A percentile compares a stretch with the other conserved stretches of the same genome.
Conservation (phyloP, 805 yeast species). For the Peterozyma xylosa region DNA sequence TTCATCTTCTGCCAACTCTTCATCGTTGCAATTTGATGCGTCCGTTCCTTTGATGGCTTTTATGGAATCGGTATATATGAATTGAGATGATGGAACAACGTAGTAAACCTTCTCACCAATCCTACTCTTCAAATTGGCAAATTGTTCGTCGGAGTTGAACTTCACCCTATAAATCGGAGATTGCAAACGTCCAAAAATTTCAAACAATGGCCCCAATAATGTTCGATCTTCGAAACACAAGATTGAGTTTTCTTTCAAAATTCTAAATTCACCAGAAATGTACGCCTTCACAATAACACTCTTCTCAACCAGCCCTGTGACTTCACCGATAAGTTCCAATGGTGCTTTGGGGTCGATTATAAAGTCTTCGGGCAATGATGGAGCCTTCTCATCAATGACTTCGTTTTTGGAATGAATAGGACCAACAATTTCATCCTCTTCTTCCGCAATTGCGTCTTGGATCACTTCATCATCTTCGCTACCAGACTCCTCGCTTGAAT, state of each 20-base stretch:
- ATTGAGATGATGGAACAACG: conserved; percentile 76
- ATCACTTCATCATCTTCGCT: conserved; percentile 15
- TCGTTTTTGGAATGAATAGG: conserved; percentile 82
- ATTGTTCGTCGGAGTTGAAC: conserved; percentile 44
- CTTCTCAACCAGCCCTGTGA: conserved; percentile 62
- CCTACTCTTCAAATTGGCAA: conserved; percentile 34
- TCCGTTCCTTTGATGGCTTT: conserved; percentile 78
- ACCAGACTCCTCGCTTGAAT: conserved; percentile 14
- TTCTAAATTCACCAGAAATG: conserved; percentile 76
- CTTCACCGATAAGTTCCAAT: conserved; percentile 63
- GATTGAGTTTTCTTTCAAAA: conserved; percentile 73
- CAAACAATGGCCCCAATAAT: conserved; percentile 72
- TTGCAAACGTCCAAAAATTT: conserved; percentile 83
- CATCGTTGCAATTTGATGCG: conserved; percentile 93
- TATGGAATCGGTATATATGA: conserved; percentile 67
- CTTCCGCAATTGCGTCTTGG: conserved; percentile 31
- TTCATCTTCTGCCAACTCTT: conserved; percentile 87
- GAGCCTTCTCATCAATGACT: conserved; percentile 57
- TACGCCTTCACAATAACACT: conserved; percentile 66
- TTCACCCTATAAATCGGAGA: conserved; percentile 76
- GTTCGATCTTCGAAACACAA: conserved; percentile 69
- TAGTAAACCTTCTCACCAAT: conserved; percentile 59
- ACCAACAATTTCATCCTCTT: conserved; percentile 37
- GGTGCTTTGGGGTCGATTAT: conserved; percentile 51
- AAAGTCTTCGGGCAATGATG: conserved; percentile 61